phyloP scores from a whole-genome alignment of 2,329 filamentous ascomycete genomes.

The Akanthomyces lecanii region DNA sequence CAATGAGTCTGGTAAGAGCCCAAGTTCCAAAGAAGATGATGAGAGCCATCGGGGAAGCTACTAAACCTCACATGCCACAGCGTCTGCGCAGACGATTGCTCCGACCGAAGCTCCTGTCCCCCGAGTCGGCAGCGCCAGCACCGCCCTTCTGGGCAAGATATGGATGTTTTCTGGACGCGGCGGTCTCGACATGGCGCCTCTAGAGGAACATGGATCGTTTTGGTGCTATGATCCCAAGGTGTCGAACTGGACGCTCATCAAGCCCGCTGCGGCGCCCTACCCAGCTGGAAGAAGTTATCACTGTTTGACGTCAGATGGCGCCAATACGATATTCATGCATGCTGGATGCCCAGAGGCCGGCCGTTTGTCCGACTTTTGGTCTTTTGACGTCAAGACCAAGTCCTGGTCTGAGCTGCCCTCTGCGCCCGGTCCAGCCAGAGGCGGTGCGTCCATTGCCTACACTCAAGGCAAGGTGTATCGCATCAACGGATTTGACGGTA shows the following conservation, averaged over 20 bases:
- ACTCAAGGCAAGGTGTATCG: constrained; percentile 44
- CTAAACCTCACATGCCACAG: neutral
- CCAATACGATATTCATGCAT: constrained; percentile 52
- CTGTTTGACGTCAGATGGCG: constrained; percentile 34
- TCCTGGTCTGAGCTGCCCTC: constrained; percentile 48
- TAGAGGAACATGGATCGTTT: constrained; percentile 54
- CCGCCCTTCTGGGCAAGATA: constrained; percentile 42
- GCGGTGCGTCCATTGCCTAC: constrained; percentile 46
- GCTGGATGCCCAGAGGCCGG: constrained; percentile 57
- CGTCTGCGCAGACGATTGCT: constrained; percentile 20
- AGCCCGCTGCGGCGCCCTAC: constrained; percentile 35
- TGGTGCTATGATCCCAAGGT: constrained; percentile 48
- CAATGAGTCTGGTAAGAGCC: neutral
- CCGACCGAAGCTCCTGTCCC: constrained; percentile 39
- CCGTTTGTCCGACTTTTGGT: constrained; percentile 57
- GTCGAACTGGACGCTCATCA: constrained; percentile 42
- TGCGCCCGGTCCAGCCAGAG: constrained; percentile 46
- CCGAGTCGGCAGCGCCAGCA: constrained; percentile 52
- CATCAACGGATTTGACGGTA: constrained; percentile 62
- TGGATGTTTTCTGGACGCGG: constrained; percentile 62
- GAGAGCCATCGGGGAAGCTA: too few species aligned
- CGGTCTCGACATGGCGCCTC: constrained; percentile 53
- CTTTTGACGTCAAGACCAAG: constrained; percentile 44
- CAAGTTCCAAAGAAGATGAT: too few species aligned
- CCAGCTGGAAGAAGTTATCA: constrained; percentile 56